A percentile compares a stretch with the other conserved stretches of the same genome.
phyloP scores from a whole-genome alignment of 768 basidiomycete species.

The Tricholoma sp. region DNA sequence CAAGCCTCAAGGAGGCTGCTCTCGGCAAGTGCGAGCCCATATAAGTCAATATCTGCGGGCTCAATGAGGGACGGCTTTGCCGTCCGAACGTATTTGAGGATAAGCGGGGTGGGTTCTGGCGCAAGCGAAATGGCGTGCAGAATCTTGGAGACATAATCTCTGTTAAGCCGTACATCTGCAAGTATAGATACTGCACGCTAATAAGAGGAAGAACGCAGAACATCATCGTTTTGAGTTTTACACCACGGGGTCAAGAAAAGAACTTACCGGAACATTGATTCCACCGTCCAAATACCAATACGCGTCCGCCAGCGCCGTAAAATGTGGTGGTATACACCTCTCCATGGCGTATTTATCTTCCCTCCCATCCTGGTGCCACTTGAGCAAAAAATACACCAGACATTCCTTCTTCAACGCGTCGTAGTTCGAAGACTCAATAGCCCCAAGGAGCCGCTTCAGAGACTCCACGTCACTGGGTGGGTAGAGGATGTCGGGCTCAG shows the following conservation, averaged over 20 bases:
- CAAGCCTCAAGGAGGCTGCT: slow-evolving; percentile 66
- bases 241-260: neutral
- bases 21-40: slow-evolving; percentile 62
- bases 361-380: slow-evolving; percentile 67
- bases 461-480: slow-evolving; percentile 56
- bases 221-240: neutral
- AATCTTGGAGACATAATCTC: slow-evolving; percentile 76
- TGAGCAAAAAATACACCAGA: slow-evolving; percentile 74
- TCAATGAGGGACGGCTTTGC: slow-evolving; percentile 68
- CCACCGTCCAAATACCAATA: slow-evolving; percentile 81
- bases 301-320: slow-evolving; percentile 70
- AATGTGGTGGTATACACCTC: slow-evolving; percentile 70
- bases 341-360: slow-evolving; percentile 47
- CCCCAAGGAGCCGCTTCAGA: slow-evolving; percentile 53
- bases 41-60: slow-evolving; percentile 67
- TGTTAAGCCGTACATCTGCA: slow-evolving; percentile 67
- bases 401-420: slow-evolving; percentile 79
- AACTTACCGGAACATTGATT: slow-evolving; percentile 55
- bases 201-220: neutral
- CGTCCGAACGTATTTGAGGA: slow-evolving; percentile 71
- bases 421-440: slow-evolving; percentile 57
- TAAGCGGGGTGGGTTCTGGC: slow-evolving; percentile 45
- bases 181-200: slow-evolving; percentile 73
- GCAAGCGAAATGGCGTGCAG: slow-evolving; percentile 55
- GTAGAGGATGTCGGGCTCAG: slow-evolving; percentile 54